Evolutionary conservation across 371 early-diverging fungal species (phyloP), one percentile per base, ranked within the genome.

Genomic region (Rhizopus sp.): DNA sequence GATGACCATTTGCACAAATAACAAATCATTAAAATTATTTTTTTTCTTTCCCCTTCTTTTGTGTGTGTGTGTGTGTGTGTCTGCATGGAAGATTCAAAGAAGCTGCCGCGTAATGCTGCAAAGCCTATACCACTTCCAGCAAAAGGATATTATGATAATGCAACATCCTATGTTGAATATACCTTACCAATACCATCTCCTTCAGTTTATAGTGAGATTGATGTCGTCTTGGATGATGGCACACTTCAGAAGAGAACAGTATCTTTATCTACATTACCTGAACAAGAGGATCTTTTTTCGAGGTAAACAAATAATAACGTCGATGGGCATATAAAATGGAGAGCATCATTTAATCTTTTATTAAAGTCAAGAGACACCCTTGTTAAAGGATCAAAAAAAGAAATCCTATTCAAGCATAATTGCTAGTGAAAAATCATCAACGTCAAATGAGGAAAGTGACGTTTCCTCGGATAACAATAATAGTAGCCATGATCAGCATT

Each of bases 211-310:
- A 64, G 56, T 37, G 66, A 66, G 32, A 58, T 60, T 33, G 62
- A 67, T 16, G 71, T 71, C 12, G 62, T 71, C 29, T 40, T 68
- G 12, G 71, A 71, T 33, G 71, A 71, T 32, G 71, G 71, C 3
- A 59, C 68, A 6, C 44, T 40, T 7, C 61, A 64, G 38, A 63
- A 61, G 39, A 49, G 71, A 53, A 59, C 68, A 8, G 58, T 71
- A 0, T 67, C 71, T 4, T 33, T 71, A 17, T 67, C 68, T 13
- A 71, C 71, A 7, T 30, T 68, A 35, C 64, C 68, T 7, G 58
- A 61, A 7, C 2, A 40, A 12, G 3, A 17, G 12, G 40, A 23
- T 23, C 10, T 48, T 32, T 16, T 17, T 40, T 47, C 12, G 49
- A 57, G 50, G 47, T 49, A 41, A 12, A 16, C 8, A 37, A 13